Evolutionary conservation across 805 yeast genomes (phyloP).

Genomic region (Priceomyces carsonii): DNA sequence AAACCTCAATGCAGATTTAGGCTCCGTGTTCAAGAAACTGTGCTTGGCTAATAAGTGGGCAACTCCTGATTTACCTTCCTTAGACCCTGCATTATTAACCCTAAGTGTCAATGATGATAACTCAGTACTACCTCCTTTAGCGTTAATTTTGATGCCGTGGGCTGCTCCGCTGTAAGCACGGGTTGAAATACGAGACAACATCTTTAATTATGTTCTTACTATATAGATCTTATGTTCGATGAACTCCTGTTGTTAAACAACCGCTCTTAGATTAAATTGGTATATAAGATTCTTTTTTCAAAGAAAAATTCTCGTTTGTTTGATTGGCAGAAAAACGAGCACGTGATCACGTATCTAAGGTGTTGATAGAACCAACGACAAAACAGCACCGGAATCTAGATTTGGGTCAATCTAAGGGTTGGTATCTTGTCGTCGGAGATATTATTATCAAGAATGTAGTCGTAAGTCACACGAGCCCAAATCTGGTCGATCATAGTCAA

Average conservation of each 20-base stretch:
- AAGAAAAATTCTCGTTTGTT: conserved; percentile 13
- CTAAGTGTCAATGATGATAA: conserved; percentile 78
- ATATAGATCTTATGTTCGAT: conserved; percentile 1
- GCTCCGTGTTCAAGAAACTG: conserved; percentile 77
- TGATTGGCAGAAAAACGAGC: conserved; percentile 15
- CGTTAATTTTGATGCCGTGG: conserved; percentile 46
- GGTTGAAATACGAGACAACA: conserved; percentile 44
- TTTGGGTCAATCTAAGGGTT: conserved; percentile 17
- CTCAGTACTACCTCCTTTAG: conserved; percentile 62
- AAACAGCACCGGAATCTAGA: conserved; percentile 7
- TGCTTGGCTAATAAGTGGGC: conserved; percentile 84
- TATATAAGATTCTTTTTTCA: conserved; percentile 3
- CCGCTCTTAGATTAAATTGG: no score
- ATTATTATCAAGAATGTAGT: conserved; percentile 47
- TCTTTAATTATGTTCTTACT: conserved; percentile 12
- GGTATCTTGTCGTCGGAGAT: conserved; percentile 30
- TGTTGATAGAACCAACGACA: background rate
- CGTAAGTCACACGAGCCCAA: conserved; percentile 76
- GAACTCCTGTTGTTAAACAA: conserved; percentile 4
- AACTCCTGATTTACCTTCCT: conserved; percentile 71
- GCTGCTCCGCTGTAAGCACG: conserved; percentile 46
- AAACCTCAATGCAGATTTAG: conserved; percentile 87
- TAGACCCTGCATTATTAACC: conserved; percentile 82
- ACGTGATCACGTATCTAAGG: conserved; percentile 8
- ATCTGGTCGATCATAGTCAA: conserved; percentile 70